Evolutionary conservation across 2,329 filamentous ascomycete species (phyloP).

Genomic region (Stachybotrys chlorohalonatus): DNA sequence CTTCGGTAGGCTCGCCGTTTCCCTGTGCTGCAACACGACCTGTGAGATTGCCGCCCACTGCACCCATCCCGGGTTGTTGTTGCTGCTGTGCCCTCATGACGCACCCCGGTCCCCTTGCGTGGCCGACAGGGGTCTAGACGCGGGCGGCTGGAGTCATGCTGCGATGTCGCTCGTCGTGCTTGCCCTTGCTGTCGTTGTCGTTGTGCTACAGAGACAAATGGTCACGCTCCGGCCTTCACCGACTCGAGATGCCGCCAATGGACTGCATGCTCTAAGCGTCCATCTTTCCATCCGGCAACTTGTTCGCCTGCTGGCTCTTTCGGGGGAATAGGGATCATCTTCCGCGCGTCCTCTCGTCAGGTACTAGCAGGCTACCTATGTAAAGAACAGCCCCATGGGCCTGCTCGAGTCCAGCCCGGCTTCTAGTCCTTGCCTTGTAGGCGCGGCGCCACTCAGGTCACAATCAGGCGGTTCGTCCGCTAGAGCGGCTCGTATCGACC

Average conservation of each 20-base stretch:
- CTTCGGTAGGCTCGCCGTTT: too few relatives aligned
- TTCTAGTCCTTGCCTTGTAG: background rate
- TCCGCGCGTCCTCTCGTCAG: background rate
- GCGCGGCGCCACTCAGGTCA: background rate
- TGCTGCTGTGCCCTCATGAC: background rate
- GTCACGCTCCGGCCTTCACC: background rate
- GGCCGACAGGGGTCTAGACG: background rate
- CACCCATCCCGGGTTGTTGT: too few relatives aligned
- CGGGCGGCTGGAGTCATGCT: too few relatives aligned
- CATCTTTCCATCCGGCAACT: too few relatives aligned
- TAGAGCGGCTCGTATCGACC: background rate
- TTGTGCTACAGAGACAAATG: background rate
- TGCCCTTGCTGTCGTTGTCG: background rate
- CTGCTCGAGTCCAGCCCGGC: too few relatives aligned
- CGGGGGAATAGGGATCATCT: background rate
- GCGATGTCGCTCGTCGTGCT: background rate
- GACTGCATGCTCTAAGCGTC: background rate
- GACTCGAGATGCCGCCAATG: background rate
- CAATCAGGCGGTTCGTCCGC: background rate
- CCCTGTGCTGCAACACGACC: too few relatives aligned
- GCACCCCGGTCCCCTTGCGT: background rate
- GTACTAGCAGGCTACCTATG: background rate
- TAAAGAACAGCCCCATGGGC: too few relatives aligned
- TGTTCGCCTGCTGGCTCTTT: too few relatives aligned
- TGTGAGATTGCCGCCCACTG: too few relatives aligned